Evolutionary conservation across 768 basidiomycete species (phyloP).

Genomic region (Paxillus ammoniavirescens): DNA sequence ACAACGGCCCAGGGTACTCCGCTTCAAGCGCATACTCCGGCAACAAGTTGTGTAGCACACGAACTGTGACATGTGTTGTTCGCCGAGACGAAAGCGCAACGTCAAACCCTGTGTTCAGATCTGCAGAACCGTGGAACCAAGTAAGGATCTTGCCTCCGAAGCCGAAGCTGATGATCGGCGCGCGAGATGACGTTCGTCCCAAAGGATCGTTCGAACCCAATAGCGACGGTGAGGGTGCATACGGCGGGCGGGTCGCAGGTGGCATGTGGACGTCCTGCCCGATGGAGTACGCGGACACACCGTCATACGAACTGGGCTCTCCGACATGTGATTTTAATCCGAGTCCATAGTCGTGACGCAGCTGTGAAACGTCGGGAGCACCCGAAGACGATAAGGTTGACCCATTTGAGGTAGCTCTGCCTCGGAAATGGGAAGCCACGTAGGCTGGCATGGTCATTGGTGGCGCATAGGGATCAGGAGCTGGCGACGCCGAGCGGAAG

Average conservation of each 20-base stretch:
- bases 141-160: conserved; percentile 91
- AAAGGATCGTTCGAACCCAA: conserved; percentile 82
- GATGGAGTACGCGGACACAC: conserved; percentile 15
- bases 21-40: conserved; percentile 61
- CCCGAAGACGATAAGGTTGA: conserved; percentile 38
- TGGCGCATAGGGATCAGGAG: conserved; percentile 39
- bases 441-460: conserved; percentile 19
- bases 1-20: conserved; percentile 84
- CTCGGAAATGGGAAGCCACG: conserved; percentile 24
- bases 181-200: conserved; percentile 65
- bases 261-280: conserved; percentile 29
- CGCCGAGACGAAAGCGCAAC: conserved; percentile 71
- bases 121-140: conserved; percentile 76
- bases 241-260: conserved; percentile 48
- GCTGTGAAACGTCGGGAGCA: conserved; percentile 12
- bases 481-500: conserved; percentile 22
- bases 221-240: conserved; percentile 84
- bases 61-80: conserved; percentile 67
- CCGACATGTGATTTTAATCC: conserved; percentile 16
- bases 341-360: conserved; percentile 30
- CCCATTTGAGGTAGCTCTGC: conserved; percentile 45
- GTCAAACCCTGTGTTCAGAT: conserved; percentile 72
- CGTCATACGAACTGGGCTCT: conserved; percentile 16
- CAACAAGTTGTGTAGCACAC: conserved; percentile 64
- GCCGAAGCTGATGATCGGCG: conserved; percentile 86